phyloP scores from a whole-genome alignment of 2,329 filamentous ascomycete genomes.

The Orbilia quercus region DNA sequence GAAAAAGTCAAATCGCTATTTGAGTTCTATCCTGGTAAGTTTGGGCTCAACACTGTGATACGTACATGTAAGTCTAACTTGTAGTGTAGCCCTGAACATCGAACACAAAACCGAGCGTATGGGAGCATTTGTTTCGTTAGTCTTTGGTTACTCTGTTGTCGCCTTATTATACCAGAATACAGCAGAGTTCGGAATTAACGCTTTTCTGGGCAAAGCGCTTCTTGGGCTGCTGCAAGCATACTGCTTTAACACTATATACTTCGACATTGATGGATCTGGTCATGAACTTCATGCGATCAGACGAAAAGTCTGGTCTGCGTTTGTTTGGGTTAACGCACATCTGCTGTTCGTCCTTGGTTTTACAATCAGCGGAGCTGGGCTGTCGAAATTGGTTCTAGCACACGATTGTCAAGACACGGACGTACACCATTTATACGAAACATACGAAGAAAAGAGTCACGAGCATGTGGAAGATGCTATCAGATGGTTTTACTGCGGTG shows the following conservation, averaged over 20 bases:
- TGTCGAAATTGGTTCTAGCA: conserved; percentile 71
- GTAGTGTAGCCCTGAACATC: conserved; percentile 69
- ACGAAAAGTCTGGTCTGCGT: conserved; percentile 65
- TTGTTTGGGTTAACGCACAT: conserved; percentile 70
- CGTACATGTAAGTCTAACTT: conserved; percentile 55
- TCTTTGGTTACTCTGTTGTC: conserved; percentile 74
- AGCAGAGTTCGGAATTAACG: conserved; percentile 68
- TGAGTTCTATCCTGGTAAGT: conserved; percentile 62
- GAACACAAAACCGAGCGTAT: conserved; percentile 75
- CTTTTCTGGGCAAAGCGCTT: conserved; percentile 73
- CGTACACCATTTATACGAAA: conserved; percentile 66
- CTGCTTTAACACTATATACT: conserved; percentile 73
- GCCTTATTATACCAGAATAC: conserved; percentile 72
- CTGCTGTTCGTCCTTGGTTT: conserved; percentile 74
- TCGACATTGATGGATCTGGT: conserved; percentile 71
- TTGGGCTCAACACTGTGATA: conserved; percentile 8
- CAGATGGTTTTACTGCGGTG: conserved; percentile 74
- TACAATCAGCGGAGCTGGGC: conserved; percentile 70
- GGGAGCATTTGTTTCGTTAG: conserved; percentile 73
- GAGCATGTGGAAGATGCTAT: conserved; percentile 68
- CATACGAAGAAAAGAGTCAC: conserved; percentile 67
- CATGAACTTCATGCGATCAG: conserved; percentile 73
- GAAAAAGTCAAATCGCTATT: conserved; percentile 23
- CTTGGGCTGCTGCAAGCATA: conserved; percentile 71
- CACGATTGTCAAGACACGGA: conserved; percentile 68